Conservation (phyloP, 345 rosid species). For the Hibiscus tridactylites region DNA sequence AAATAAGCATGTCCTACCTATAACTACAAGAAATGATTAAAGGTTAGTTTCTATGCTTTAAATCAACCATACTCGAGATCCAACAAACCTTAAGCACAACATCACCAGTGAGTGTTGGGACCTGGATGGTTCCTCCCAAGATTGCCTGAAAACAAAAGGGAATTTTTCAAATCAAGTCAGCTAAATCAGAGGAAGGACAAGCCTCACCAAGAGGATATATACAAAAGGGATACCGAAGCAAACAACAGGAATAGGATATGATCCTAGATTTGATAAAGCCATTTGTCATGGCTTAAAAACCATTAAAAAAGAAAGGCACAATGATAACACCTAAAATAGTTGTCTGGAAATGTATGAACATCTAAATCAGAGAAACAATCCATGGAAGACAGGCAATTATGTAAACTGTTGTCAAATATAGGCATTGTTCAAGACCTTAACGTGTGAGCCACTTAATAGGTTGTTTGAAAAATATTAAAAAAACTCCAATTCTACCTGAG, state of each 20-base stretch:
- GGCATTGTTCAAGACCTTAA: not conserved
- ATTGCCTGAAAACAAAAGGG: conserved; percentile 47
- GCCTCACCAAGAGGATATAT: not conserved
- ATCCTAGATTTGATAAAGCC: not conserved
- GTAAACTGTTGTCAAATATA: not conserved
- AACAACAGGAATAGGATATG: not conserved
- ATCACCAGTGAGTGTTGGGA: conserved; percentile 96
- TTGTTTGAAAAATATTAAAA: not conserved
- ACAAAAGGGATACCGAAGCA: not conserved
- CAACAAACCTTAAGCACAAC: conserved; percentile 78
- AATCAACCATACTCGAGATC: not conserved
- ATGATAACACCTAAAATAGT: not conserved
- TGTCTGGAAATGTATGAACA: not conserved
- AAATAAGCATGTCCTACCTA: not conserved
- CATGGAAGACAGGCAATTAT: not conserved
- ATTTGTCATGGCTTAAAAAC: not conserved
- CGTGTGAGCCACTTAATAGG: not conserved
- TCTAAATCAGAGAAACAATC: not conserved
- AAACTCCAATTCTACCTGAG: conserved; percentile 49
- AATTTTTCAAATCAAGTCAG: conserved; percentile 6
- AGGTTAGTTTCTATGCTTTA: not conserved
- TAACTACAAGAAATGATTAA: conserved; percentile 3
- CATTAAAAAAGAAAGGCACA: not conserved
- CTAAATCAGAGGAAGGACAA: not conserved
- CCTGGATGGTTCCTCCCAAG: conserved; percentile 94